Base-by-base conservation (phyloP, 192 early-diverging fungal species). In the Geosiphon pyriformis region DNA sequence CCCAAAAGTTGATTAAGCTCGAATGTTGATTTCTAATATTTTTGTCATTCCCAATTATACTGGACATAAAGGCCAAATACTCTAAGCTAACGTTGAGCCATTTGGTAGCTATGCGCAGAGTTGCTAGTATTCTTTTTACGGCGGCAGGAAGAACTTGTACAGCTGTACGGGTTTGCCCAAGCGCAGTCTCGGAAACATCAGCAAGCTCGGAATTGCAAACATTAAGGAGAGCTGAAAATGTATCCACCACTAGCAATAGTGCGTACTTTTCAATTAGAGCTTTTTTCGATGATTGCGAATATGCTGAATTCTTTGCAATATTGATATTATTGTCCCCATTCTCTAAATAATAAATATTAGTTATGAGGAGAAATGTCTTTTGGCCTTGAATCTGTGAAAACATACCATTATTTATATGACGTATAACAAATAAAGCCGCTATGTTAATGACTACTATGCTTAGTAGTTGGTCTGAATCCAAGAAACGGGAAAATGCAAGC, bases 381-480 rank as follows among this genome's bases (percentile, higher is more conserved):
- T 10, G 37, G 37, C 37, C 15, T 42, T 42, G 6, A 10, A 42
- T 10, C 6, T 42, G 37, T 10, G 15, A 32, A 33, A 7, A 33
- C 56, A 15, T 23, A 65, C 52, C 37, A 56, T 67, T 67, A 18
- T 17, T 18, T 26, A 67, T 67, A 37, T 56, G 53, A n/a, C 59
- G 27, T 15, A 70, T 54, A n/a, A 61, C 59, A 23, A 35, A 55
- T 31, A 54, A 49, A 4, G 60, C 61, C 8, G 69, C 47, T 23
- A 70, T 62, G 27, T 70, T 70, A 23, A 70, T 70, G 4, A 26
- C 61, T 2, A 37, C 47, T n/a, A 70, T 31, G 51, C 56, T 70
- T 8, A 70, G 26, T 6, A 70, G 46, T 29, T 62, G 69, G 31
- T 70, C 69, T 2, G 61, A 22, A 37, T 70, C 69, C 4, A 70